Conservation (phyloP, 2,329 filamentous ascomycete genomes). For the Arthrobotrys pseudoclavata region DNA sequence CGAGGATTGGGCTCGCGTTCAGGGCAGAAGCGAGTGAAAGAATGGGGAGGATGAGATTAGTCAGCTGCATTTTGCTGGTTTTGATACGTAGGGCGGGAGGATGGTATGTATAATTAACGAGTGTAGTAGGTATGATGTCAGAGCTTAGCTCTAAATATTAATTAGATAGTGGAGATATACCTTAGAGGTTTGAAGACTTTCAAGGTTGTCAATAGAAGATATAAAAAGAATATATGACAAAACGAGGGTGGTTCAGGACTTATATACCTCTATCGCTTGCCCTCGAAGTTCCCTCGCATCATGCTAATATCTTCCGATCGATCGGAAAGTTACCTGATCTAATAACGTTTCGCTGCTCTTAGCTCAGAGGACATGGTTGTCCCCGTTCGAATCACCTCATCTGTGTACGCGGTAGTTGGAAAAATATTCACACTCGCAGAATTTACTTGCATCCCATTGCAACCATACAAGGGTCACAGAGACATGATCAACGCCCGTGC, state of each 20-base stretch:
- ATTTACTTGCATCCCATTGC: constrained; percentile 15
- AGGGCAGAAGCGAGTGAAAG: constrained; percentile 32
- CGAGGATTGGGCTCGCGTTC: constrained; percentile 31
- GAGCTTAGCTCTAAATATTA: constrained; percentile 7
- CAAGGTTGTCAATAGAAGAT: neutral
- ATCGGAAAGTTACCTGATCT: constrained; percentile 5
- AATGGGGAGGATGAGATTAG: constrained; percentile 33
- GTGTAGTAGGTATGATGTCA: constrained; percentile 5
- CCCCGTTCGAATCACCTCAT: constrained; percentile 18
- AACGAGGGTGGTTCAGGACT: neutral
- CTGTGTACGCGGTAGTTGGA: neutral
- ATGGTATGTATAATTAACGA: constrained; percentile 7
- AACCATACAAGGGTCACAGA: constrained; percentile 19
- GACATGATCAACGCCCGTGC: constrained; percentile 20
- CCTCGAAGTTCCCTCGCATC: neutral
- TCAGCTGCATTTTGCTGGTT: constrained; percentile 39
- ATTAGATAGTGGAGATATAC: constrained; percentile 6
- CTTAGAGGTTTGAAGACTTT: neutral
- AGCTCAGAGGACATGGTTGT: constrained; percentile 10
- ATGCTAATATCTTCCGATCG: constrained; percentile 16
- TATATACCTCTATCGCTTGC: neutral
- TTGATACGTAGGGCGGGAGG: neutral
- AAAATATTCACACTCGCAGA: constrained; percentile 4
- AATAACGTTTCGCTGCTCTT: constrained; percentile 14
- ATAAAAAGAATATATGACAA: neutral